Conservation (phyloP, 305 asterid genomes). For the Solanum hybrid region DNA sequence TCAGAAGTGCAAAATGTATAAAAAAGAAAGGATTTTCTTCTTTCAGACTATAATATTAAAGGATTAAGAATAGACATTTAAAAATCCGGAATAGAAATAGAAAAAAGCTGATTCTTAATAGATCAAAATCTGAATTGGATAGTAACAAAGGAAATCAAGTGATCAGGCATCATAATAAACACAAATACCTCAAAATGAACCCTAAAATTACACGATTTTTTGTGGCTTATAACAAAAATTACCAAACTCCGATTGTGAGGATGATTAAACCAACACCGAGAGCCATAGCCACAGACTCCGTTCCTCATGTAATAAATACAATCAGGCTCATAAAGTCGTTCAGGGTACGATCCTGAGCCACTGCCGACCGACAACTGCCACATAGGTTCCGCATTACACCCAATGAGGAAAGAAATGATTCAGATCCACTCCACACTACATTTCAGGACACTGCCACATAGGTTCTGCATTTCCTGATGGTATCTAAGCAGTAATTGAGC, state of each 20-base stretch:
- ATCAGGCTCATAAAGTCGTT: slow-evolving; percentile 67
- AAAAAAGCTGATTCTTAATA: not conserved
- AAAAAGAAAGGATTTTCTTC: not conserved
- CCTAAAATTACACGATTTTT: slow-evolving; percentile 1
- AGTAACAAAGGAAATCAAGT: not conserved
- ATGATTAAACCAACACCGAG: slow-evolving; percentile 92
- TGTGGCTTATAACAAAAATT: not conserved
- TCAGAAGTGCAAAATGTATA: not conserved
- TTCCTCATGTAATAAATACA: slow-evolving; percentile 85
- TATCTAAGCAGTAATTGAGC: no score
- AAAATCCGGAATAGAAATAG: not conserved
- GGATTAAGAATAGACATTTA: not conserved
- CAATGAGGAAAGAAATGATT: slow-evolving; percentile 8
- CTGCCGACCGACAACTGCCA: slow-evolving; percentile 61
- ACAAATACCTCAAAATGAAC: slow-evolving; percentile 22
- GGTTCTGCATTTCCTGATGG: no score
- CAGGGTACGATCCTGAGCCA: slow-evolving; percentile 67
- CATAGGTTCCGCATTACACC: slow-evolving; percentile 63
- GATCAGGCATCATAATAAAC: not conserved
- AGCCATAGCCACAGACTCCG: slow-evolving; percentile 79
- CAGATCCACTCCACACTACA: not conserved
- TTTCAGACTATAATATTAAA: not conserved
- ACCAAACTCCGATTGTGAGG: slow-evolving; percentile 73
- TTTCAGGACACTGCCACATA: no score
- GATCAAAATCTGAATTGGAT: not conserved